phyloP scores from a whole-genome alignment of 2,329 filamentous ascomycete genomes.

The Epichloe baconii region DNA sequence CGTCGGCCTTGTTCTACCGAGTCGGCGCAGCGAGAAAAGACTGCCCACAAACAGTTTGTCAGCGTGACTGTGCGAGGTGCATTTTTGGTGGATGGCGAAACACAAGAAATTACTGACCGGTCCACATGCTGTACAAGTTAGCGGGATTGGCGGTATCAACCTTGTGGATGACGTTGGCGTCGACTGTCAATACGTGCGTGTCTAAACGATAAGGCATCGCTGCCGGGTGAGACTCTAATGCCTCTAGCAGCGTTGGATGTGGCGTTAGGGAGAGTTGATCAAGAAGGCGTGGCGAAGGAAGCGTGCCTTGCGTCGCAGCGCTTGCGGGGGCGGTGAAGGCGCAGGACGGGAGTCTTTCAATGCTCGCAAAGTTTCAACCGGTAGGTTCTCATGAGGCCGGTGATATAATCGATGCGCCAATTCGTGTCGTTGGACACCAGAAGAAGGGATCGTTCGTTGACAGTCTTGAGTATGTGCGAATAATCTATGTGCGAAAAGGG shows the following conservation, averaged over 20 bases:
- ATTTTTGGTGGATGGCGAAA: not conserved
- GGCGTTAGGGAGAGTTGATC: not conserved
- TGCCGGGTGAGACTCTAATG: conserved; percentile 24
- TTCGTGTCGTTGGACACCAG: too few species aligned
- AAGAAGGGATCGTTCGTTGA: too few species aligned
- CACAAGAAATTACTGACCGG: conserved; percentile 46
- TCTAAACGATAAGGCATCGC: conserved; percentile 73
- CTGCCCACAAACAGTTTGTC: conserved; percentile 31
- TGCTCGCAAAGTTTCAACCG: too few species aligned
- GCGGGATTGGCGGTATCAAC: conserved; percentile 88
- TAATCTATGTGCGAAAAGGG: too few species aligned
- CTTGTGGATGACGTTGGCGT: conserved; percentile 83
- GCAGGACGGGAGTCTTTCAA: too few species aligned
- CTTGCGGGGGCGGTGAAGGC: too few species aligned
- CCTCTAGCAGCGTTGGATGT: conserved; percentile 19
- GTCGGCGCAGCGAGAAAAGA: conserved; percentile 89
- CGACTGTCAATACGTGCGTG: conserved; percentile 79
- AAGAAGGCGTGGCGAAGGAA: not conserved
- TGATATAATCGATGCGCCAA: too few species aligned
- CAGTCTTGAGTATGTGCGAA: too few species aligned
- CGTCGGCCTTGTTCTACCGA: conserved; percentile 86
- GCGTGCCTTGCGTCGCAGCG: not conserved
- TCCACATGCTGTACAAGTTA: conserved; percentile 95
- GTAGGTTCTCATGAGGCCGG: too few species aligned
- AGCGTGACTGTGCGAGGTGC: conserved; percentile 13